phyloP scores from a whole-genome alignment of 768 basidiomycete species.

The Tylopilus sp. region DNA sequence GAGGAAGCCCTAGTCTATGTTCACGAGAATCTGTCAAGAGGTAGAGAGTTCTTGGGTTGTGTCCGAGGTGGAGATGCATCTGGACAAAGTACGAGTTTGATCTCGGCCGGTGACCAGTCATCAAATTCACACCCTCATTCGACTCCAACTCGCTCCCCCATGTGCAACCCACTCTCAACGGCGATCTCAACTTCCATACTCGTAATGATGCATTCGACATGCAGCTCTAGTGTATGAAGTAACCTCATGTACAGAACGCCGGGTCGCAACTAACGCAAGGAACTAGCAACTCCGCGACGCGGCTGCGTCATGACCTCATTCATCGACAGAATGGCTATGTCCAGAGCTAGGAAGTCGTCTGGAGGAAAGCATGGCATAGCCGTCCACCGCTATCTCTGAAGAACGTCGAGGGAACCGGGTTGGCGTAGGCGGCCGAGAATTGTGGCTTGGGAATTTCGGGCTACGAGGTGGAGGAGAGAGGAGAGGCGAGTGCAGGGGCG shows the following conservation, averaged over 20 bases:
- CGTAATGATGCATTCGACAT: neutral
- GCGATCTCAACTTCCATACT: neutral
- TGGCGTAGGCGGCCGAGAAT: constrained; percentile 29
- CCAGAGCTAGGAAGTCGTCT: constrained; percentile 15
- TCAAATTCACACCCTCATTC: neutral
- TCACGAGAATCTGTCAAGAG: constrained; percentile 70
- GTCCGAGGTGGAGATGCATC: constrained; percentile 77
- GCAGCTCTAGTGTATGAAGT: neutral
- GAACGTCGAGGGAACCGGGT: constrained; percentile 43
- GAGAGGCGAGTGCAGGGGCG: constrained; percentile 16
- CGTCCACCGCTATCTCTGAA: constrained; percentile 7
- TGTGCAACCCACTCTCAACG: neutral
- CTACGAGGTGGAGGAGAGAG: constrained; percentile 28
- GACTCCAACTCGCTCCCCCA: neutral
- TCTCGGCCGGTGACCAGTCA: neutral
- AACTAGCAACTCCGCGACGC: neutral
- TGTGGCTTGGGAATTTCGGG: constrained; percentile 5
- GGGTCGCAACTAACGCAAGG: neutral
- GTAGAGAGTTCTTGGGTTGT: constrained; percentile 65
- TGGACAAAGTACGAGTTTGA: neutral
- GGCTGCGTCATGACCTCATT: constrained; percentile 11
- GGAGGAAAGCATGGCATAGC: constrained; percentile 22
- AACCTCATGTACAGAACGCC: constrained; percentile 1
- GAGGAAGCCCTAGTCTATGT: constrained; percentile 57
- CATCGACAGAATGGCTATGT: constrained; percentile 4